A percentile compares a stretch with the other conserved stretches of the same genome.
phyloP scores from a whole-genome alignment of 179 eudicot species.

The Nepenthes alata region DNA sequence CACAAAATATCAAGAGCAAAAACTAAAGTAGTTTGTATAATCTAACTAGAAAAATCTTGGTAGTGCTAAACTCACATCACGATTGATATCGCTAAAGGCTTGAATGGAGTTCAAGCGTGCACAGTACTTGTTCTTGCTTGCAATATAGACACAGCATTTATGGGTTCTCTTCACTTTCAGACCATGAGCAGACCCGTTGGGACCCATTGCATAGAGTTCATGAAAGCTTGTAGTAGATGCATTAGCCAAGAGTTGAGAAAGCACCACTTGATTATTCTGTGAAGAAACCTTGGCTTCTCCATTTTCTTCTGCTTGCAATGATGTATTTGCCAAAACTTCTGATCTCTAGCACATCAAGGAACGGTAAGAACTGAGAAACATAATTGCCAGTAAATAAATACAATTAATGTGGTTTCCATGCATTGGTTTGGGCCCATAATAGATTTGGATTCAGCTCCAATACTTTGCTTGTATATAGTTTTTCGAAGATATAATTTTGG shows the following conservation, averaged over 20 bases:
- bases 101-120: constrained; percentile 84
- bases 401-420: background rate
- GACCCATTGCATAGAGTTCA: constrained; percentile 54
- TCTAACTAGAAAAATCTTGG: background rate
- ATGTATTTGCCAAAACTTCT: constrained; percentile 44
- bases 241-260: constrained; percentile 81
- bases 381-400: background rate
- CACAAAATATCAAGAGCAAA: background rate
- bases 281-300: constrained; percentile 41
- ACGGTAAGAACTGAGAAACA: background rate
- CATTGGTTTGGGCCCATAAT: too few relatives aligned
- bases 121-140: constrained; percentile 77
- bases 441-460: too few relatives aligned
- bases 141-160: constrained; percentile 92
- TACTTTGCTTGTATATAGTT: too few relatives aligned
- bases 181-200: constrained; percentile 36
- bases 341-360: constrained; percentile 42
- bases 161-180: constrained; percentile 56
- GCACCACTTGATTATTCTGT: constrained; percentile 50
- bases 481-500: too few relatives aligned
- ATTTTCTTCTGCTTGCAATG: constrained; percentile 48
- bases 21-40: background rate
- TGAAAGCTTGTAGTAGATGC: constrained; percentile 86
- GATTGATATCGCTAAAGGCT: constrained; percentile 79
- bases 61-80: constrained; percentile 62